Evolutionary conservation across 371 early-diverging fungal species (phyloP), one percentile per base, ranked within the genome.

Genomic region (Mucor racemosus): DNA sequence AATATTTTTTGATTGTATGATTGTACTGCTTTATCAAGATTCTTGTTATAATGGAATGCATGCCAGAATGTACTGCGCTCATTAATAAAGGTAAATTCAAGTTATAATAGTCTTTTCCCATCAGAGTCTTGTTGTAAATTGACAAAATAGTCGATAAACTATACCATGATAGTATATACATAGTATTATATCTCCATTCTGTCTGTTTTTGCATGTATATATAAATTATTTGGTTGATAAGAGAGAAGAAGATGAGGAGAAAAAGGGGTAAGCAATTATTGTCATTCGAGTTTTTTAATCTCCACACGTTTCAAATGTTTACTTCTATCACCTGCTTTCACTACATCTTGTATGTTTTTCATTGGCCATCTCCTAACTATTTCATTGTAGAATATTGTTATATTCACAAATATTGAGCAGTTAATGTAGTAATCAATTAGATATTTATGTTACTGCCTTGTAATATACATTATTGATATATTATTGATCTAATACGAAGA

Each of bases 31-130:
- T 72, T 76, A 91, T 81, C 68, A 86, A 64, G 7, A 78, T 42
- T 6, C 71, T 72, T 10, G 92, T 84, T 50, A 91, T 80, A 31
- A 82, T 44, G 60, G 83, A 84, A 65, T 93, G 90, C 34, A 88
- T 71, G 6, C 81, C 82, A 56, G 86, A 80, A 77, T 93, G 92
- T 31, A 93, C 75, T 21, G 88, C 84, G 40, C 92, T 90, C 56
- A 92, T 88, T 66, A 95, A 86, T 21, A 96, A 74, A 11, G 96
- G 95, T 77, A 96, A 90, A 76, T 94, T 87, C 66, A 88, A 85
- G 58, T 90, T 86, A 46, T 89, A 86, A 57, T 90, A 85, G 38
- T 89, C 86, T 64, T 84, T 84, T 38, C 93, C 90, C 86, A 87
- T 80, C 50, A 87, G 59, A n/a, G 82, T 78, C 75, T 92, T 95